Evolutionary conservation across 1,284 basidiomycete species (phyloP).

Genomic region (Trichosporon faecale): DNA sequence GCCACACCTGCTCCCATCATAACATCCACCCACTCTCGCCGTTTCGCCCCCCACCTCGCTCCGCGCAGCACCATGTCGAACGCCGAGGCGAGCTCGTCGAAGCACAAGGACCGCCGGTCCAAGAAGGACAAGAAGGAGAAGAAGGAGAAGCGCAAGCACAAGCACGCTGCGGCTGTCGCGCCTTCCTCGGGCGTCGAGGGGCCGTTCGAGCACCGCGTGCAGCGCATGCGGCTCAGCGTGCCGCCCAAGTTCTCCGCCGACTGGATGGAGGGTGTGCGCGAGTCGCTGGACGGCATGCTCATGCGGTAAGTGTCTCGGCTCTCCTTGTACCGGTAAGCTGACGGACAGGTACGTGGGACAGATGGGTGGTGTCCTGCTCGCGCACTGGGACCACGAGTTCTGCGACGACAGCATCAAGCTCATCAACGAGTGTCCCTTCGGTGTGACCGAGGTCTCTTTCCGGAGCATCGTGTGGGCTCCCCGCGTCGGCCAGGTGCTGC

Average conservation of each 20-base stretch:
- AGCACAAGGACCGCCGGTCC: slow-evolving; percentile 27
- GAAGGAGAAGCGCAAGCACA: slow-evolving; percentile 25
- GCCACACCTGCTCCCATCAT: not conserved
- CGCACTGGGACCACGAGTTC: slow-evolving; percentile 76
- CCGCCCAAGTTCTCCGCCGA: slow-evolving; percentile 75
- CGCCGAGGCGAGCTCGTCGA: slow-evolving; percentile 33
- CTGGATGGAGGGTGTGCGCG: slow-evolving; percentile 68
- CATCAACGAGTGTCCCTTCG: slow-evolving; percentile 81
- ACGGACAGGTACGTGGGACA: slow-evolving; percentile 76
- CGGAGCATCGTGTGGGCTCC: slow-evolving; percentile 89
- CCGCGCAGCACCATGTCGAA: slow-evolving; percentile 24
- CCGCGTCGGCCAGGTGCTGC: slow-evolving; percentile 76
- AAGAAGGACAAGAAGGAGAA: slow-evolving; percentile 23
- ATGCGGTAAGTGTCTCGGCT: slow-evolving; percentile 69
- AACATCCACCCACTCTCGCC: not conserved
- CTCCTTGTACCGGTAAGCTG: not conserved
- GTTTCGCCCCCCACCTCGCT: not conserved
- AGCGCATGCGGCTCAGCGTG: slow-evolving; percentile 70
- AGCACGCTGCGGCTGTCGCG: slow-evolving; percentile 1
- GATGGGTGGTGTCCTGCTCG: slow-evolving; percentile 79
- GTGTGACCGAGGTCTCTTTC: slow-evolving; percentile 71
- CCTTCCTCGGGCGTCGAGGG: slow-evolving; percentile 44
- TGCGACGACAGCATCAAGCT: slow-evolving; percentile 66
- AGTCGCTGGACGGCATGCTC: slow-evolving; percentile 86
- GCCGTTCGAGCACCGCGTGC: slow-evolving; percentile 64